Base-by-base conservation (phyloP, 2,329 filamentous ascomycete genomes). In the Fusarium nisikadoi region DNA sequence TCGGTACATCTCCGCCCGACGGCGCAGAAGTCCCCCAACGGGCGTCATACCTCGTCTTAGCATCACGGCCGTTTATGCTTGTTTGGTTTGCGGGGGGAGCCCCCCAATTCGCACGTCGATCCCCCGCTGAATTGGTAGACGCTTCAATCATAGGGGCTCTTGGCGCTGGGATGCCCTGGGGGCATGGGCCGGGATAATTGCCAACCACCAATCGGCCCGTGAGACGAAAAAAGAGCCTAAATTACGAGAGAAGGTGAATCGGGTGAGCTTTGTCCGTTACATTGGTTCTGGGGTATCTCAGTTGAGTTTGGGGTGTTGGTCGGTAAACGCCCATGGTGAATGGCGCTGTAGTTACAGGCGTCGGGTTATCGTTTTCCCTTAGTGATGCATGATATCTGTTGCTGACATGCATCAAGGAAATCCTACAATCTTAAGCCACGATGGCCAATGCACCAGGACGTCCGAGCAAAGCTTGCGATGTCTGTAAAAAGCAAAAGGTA, bases 401-500 rank as follows among this genome's bases (percentile, higher is more conserved):
- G 49, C 33, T 53, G 49, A 53, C 49, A 7, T 27, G 13, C 10
- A 16, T 53, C 23, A 8, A 2, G 13, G 13, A n/a, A 27, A 53
- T 39, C 33, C n/a, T 13, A 27, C 5, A 1, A 2, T 52, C n/a
- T 3, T 9, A 6, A 11, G 4, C 2, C 19, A 4, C 3, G 1
- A 71, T 71, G 68, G 17, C 35, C 1, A 47, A 41, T 31, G 3
- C 33, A 3, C 50, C 59, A 1, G 72, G 73, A 4, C 68, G 72
- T 0, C 73, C 73, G 1, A 72, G 68, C 7, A 75, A 57, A 4
- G 73, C 73, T 1, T 75, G 73, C 1, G 29, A 41, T 5, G 25
- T 61, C 13, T 75, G 73, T n/a, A 75, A 68, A n/a, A 42, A 35
- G 6, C 73, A 74, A 45, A 75, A 75, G 61, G 70, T 71, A 39